Conservation (phyloP, 257 asterid species). For the Salvia rosmarinus region DNA sequence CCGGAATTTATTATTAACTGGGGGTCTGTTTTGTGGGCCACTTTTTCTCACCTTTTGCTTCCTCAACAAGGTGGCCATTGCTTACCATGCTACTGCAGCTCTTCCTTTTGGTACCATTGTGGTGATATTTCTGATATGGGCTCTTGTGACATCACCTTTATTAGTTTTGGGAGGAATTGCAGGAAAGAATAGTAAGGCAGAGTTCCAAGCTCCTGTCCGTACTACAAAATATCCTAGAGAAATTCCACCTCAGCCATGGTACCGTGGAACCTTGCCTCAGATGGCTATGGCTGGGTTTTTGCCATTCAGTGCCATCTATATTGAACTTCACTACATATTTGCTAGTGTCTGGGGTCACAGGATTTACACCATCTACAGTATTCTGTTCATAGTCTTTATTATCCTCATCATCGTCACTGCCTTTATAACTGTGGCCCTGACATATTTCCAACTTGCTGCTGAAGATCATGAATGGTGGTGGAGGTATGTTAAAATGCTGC, state of each 20-base stretch:
- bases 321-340: slow-evolving; percentile 87
- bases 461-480: slow-evolving; percentile 99
- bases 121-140: slow-evolving; percentile 83
- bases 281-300: slow-evolving; percentile 97
- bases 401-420: slow-evolving; percentile 89
- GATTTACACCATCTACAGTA: slow-evolving; percentile 88
- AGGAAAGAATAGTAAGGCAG: slow-evolving; percentile 83
- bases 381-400: slow-evolving; percentile 81
- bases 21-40: slow-evolving; percentile 81
- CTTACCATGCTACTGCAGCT: slow-evolving; percentile 86
- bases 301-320: slow-evolving; percentile 92
- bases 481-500: slow-evolving; percentile 60
- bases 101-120: slow-evolving; percentile 87
- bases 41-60: slow-evolving; percentile 75
- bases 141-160: slow-evolving; percentile 83
- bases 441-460: slow-evolving; percentile 91
- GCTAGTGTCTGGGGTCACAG: slow-evolving; percentile 97
- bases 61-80: slow-evolving; percentile 83
- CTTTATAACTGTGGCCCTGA: slow-evolving; percentile 82
- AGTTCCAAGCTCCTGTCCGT: slow-evolving; percentile 87
- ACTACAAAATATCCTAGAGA: slow-evolving; percentile 89
- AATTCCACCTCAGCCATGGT: slow-evolving; percentile 84
- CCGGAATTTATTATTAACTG: slow-evolving; percentile 69
- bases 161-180: slow-evolving; percentile 85
- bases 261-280: slow-evolving; percentile 79